Conservation (phyloP, 2,329 filamentous ascomycete species). For the Colletotrichum sublineola region DNA sequence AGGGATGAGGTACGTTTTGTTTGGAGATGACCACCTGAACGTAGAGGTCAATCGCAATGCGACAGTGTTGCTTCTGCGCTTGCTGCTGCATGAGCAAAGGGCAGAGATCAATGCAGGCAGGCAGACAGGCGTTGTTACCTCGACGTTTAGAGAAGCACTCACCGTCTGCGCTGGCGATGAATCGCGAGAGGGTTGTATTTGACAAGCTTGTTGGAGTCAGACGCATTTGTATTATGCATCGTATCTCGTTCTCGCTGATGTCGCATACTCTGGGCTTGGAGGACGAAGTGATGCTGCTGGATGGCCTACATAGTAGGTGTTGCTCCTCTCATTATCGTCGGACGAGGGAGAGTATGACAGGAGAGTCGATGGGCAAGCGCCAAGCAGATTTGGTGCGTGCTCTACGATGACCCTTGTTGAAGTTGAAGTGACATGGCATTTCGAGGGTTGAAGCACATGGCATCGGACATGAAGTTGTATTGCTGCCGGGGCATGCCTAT, state of each 20-base stretch:
- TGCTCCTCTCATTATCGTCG: not conserved
- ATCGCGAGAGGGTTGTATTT: slow-evolving; percentile 7
- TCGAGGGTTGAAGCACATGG: slow-evolving; percentile 21
- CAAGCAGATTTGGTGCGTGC: slow-evolving; percentile 27
- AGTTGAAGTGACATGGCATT: slow-evolving; percentile 19
- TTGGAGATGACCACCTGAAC: slow-evolving; percentile 17
- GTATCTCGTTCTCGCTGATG: not conserved
- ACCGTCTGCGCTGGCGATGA: not conserved
- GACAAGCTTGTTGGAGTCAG: not conserved
- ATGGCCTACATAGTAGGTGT: not conserved
- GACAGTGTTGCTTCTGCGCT: slow-evolving; percentile 22
- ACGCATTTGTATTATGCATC: slow-evolving; percentile 16
- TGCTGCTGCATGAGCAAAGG: slow-evolving; percentile 21
- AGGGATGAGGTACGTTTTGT: slow-evolving; percentile 35
- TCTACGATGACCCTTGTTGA: slow-evolving; percentile 27
- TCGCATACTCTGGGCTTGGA: slow-evolving; percentile 1
- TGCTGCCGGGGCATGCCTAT: not conserved
- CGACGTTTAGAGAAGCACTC: not conserved
- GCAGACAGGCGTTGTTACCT: not conserved
- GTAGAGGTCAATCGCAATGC: slow-evolving; percentile 29
- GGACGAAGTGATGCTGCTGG: not conserved
- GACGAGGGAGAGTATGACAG: not conserved
- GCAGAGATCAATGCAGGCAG: slow-evolving; percentile 21
- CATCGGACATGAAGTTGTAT: slow-evolving; percentile 32
- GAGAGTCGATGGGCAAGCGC: slow-evolving; percentile 1